phyloP scores from a whole-genome alignment of 768 basidiomycete genomes.

The Boletus reticuloceps region DNA sequence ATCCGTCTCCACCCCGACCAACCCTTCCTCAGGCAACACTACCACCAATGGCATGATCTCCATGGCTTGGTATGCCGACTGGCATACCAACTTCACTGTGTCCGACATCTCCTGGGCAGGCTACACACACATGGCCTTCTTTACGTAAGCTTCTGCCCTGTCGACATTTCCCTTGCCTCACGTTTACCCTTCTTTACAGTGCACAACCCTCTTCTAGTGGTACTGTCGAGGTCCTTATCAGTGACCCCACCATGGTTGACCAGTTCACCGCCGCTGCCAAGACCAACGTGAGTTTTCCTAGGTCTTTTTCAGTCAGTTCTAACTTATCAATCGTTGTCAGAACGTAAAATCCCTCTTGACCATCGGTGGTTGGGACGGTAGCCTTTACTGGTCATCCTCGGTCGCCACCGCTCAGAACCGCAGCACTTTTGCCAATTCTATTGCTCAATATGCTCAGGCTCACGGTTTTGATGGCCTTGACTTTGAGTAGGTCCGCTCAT shows the following conservation, averaged over 20 bases:
- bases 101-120: conserved; percentile 59
- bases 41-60: conserved; percentile 37
- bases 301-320: too few species aligned
- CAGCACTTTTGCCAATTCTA: conserved; percentile 53
- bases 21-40: conserved; percentile 10
- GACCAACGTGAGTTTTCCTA: conserved; percentile 20
- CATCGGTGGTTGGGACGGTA: conserved; percentile 69
- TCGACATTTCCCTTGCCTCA: background rate
- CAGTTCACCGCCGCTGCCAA: conserved; percentile 25
- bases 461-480: conserved; percentile 64
- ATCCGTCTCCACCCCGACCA: background rate
- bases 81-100: conserved; percentile 51
- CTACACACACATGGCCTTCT: conserved; percentile 67
- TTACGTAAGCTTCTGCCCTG: conserved; percentile 41
- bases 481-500: conserved; percentile 50
- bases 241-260: conserved; percentile 3
- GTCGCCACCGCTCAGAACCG: conserved; percentile 56
- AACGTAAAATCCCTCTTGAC: conserved; percentile 56
- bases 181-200: conserved; percentile 3
- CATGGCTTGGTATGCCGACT: conserved; percentile 71
- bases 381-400: conserved; percentile 56
- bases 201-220: conserved; percentile 21
- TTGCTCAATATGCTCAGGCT: conserved; percentile 44
- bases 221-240: conserved; percentile 10
- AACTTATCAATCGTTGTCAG: conserved; percentile 28